Evolutionary conservation across 768 basidiomycete genomes (phyloP).

Genomic region (Collybia nuda): DNA sequence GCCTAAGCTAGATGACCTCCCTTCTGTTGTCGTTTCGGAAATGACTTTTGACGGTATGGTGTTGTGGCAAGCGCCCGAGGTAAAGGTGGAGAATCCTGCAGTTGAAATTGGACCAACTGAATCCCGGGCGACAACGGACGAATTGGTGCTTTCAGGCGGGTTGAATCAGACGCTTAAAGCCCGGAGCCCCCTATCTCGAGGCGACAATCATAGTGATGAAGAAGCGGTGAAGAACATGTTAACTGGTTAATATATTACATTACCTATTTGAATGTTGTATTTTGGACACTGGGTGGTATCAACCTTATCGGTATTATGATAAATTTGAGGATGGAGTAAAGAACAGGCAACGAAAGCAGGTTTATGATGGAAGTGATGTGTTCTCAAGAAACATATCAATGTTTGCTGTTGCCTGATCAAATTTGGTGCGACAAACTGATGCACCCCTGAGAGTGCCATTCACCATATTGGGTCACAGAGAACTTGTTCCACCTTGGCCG

Average conservation of each 20-base stretch:
- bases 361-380: conserved; percentile 3
- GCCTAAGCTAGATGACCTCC: conserved; percentile 42
- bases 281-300: too few species aligned
- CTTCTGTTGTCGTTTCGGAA: conserved; percentile 46
- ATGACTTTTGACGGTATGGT: conserved; percentile 48
- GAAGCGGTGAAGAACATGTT: conserved; percentile 9
- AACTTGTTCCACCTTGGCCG: conserved; percentile 9
- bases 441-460: conserved; percentile 10
- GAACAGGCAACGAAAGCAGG: neutral
- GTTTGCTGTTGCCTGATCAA: neutral
- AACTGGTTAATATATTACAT: neutral
- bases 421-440: neutral
- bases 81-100: conserved; percentile 6
- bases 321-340: neutral
- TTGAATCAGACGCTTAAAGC: too few species aligned
- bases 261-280: too few species aligned
- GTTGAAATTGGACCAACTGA: conserved; percentile 2
- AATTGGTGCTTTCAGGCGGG: too few species aligned
- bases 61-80: conserved; percentile 38
- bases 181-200: neutral
- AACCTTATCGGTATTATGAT: neutral
- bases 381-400: too few species aligned
- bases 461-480: conserved; percentile 7
- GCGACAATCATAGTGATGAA: conserved; percentile 2
- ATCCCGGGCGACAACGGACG: neutral